A percentile compares a stretch with the other conserved stretches of the same genome.
These are phyloP conservation scores for Saccharomycopsis schoenii DNA, from an alignment of 805 yeast genomes.

Conservation along the genomic window DNA sequence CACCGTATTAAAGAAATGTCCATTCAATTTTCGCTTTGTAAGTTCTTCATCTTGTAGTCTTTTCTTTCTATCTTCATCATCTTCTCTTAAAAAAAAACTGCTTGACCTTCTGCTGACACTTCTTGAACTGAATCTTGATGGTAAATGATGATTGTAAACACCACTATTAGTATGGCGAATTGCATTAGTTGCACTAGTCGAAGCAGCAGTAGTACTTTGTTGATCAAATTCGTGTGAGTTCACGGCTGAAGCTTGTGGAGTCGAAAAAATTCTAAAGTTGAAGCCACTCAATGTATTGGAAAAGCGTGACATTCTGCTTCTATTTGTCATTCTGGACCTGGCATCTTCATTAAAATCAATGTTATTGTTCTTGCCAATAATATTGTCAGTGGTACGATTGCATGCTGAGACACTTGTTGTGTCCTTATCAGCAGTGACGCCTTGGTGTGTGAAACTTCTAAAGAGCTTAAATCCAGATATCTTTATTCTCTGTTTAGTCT, in stretches of 20 bases:
- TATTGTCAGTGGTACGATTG: background rate
- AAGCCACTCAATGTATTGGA: background rate
- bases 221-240: background rate
- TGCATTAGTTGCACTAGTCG: background rate
- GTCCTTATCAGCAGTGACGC: too few relatives aligned
- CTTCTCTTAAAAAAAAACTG: background rate
- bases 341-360: background rate
- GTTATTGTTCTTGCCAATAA: background rate
- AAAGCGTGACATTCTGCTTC: background rate
- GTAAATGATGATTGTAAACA: background rate
- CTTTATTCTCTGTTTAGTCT: background rate
- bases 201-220: background rate
- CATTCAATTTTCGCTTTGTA: background rate
- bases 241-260: background rate
- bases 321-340: background rate
- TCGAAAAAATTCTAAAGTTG: background rate
- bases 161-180: background rate
- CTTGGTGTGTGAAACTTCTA: background rate
- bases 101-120: background rate
- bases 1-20: background rate
- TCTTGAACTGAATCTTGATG: background rate
- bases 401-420: too few relatives aligned
- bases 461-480: background rate
- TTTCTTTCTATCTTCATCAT: background rate
- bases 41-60: background rate